These are phyloP conservation scores for Lasiodiplodia hormozganensis DNA, from an alignment of 2,329 filamentous ascomycete species.

Conservation along the genomic window DNA sequence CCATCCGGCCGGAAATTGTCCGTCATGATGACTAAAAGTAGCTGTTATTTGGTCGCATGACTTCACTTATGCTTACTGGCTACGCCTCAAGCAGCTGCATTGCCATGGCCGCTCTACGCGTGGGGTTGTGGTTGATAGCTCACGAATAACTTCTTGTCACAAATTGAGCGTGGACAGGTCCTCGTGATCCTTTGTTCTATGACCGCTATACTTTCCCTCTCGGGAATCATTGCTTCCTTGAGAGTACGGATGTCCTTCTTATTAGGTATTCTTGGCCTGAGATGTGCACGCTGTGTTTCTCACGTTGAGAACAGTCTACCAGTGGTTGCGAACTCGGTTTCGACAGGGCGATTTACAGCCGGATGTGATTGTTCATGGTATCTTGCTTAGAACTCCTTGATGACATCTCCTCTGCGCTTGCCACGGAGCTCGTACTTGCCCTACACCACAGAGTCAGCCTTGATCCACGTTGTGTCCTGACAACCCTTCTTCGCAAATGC, in stretches of 20 bases:
- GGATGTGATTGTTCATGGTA: conserved; percentile 10
- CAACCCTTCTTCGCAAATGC: conserved; percentile 32
- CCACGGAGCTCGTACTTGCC: conserved; percentile 85
- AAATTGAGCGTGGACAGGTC: no score
- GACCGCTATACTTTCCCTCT: not conserved
- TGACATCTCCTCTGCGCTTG: conserved; percentile 87
- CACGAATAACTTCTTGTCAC: conserved; percentile 17
- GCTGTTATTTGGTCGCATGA: not conserved
- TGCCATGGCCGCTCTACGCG: not conserved
- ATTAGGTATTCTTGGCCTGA: not conserved
- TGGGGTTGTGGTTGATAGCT: not conserved
- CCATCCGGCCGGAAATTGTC: not conserved
- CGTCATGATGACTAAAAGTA: conserved; percentile 2
- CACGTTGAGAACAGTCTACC: not conserved
- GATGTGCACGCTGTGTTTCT: not conserved
- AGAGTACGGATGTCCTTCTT: not conserved
- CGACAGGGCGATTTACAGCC: not conserved
- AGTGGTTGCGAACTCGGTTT: not conserved
- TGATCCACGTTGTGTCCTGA: not conserved
- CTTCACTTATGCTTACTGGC: conserved; percentile 6
- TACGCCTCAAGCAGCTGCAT: not conserved
- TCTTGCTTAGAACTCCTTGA: conserved; percentile 72
- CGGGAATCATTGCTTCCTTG: not conserved
- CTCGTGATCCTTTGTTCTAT: not conserved
- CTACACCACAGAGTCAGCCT: conserved; percentile 55